Evolutionary conservation across 305 asterid genomes (phyloP).

Genomic region (Fraxinus paxiana): DNA sequence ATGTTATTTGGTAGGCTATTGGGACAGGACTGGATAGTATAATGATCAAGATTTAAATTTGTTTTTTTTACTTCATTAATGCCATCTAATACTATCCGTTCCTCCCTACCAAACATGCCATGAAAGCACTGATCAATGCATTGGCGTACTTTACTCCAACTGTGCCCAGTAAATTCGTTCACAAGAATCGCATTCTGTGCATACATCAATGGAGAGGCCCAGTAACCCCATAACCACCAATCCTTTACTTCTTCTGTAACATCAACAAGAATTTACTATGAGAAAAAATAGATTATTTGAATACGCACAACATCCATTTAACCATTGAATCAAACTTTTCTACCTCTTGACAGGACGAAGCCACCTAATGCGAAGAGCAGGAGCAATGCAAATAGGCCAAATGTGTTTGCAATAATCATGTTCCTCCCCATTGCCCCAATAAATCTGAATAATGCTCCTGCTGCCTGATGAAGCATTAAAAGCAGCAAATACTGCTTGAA

Average conservation of each 20-base stretch:
- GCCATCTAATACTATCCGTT: background rate
- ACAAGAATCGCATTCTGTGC: slow-evolving; percentile 61
- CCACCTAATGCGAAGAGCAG: slow-evolving; percentile 63
- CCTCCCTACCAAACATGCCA: background rate
- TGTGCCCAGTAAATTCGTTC: slow-evolving; percentile 63
- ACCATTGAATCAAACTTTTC: slow-evolving; percentile 1
- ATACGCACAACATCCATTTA: background rate
- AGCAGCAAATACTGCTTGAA: slow-evolving; percentile 49
- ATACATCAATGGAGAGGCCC: slow-evolving; percentile 69
- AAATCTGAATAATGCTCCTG: slow-evolving; percentile 50
- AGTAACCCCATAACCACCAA: slow-evolving; percentile 83
- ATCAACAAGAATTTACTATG: slow-evolving; percentile 14
- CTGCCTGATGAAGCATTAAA: slow-evolving; percentile 43
- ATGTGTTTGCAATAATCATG: slow-evolving; percentile 63
- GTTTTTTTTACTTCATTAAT: background rate
- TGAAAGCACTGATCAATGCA: slow-evolving; percentile 1
- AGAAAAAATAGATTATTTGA: slow-evolving; percentile 1
- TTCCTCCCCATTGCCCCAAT: slow-evolving; percentile 65
- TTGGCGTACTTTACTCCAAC: slow-evolving; percentile 51
- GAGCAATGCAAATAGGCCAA: slow-evolving; percentile 60
- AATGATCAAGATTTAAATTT: background rate
- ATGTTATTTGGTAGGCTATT: background rate
- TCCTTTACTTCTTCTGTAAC: slow-evolving; percentile 49
- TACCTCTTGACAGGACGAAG: slow-evolving; percentile 58
- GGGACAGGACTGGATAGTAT: background rate